Evolutionary conservation across 1,284 basidiomycete species (phyloP).

Genomic region (Coniferiporia sulphurascens): DNA sequence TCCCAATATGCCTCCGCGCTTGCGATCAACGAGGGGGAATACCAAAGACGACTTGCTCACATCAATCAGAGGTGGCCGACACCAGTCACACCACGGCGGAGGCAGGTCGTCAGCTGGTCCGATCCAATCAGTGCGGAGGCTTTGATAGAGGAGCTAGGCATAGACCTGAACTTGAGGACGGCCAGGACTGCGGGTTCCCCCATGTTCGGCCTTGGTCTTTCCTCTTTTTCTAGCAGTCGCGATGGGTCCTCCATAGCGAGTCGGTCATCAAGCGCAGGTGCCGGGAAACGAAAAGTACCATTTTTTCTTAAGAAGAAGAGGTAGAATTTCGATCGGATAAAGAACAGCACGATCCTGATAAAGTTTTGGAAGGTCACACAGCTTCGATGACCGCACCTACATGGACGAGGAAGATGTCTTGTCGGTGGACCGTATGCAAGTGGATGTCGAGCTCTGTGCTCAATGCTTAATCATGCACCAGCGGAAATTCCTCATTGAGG

Average conservation of each 20-base stretch:
- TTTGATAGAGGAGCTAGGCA: constrained; percentile 24
- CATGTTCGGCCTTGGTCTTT: neutral
- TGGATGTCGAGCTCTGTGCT: constrained; percentile 73
- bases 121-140: constrained; percentile 43
- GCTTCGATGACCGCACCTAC: constrained; percentile 54
- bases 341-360: neutral
- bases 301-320: constrained; percentile 15
- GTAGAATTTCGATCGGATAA: constrained; percentile 4
- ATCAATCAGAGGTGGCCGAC: constrained; percentile 42
- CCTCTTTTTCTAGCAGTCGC: neutral
- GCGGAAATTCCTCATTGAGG: constrained; percentile 51
- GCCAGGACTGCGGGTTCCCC: neutral
- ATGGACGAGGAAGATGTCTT: constrained; percentile 43
- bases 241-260: neutral
- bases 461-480: constrained; percentile 64
- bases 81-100: constrained; percentile 23
- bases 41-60: constrained; percentile 40
- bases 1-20: constrained; percentile 38
- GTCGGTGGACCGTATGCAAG: constrained; percentile 57
- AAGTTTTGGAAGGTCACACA: constrained; percentile 41
- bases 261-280: neutral
- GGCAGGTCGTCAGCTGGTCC: constrained; percentile 48
- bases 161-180: constrained; percentile 6
- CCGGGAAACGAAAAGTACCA: constrained; percentile 16
- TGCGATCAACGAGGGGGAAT: constrained; percentile 34